Conservation (phyloP, 192 early-diverging fungal genomes). For the Haplosporangium gracile region DNA sequence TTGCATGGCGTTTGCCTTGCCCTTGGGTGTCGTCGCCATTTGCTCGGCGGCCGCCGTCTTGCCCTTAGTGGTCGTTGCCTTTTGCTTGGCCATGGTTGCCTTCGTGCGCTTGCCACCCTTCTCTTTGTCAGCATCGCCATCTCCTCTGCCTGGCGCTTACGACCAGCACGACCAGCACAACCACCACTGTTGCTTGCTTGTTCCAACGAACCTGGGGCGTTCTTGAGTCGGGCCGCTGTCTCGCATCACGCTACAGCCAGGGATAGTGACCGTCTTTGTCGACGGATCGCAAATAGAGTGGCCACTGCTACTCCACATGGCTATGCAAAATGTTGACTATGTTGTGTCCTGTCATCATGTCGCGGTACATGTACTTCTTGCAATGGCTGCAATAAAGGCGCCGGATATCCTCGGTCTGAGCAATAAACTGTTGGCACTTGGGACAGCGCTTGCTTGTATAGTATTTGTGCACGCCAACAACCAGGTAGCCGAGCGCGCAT, state of each 20-base stretch:
- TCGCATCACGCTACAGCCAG: conserved; percentile 11
- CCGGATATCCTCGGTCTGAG: conserved; percentile 2
- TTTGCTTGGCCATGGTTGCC: conserved; percentile 17
- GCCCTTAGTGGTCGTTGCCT: not conserved
- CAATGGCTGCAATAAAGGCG: conserved; percentile 13
- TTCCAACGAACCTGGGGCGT: conserved; percentile 1
- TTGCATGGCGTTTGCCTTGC: conserved; percentile 6
- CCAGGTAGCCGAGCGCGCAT: not conserved
- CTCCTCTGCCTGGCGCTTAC: conserved; percentile 15
- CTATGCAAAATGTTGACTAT: not conserved
- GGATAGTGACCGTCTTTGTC: conserved; percentile 16
- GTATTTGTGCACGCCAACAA: not conserved
- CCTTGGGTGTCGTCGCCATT: not conserved
- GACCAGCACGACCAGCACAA: conserved; percentile 5
- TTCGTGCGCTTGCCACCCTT: conserved; percentile 13
- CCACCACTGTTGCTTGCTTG: conserved; percentile 14
- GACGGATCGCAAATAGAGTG: conserved; percentile 7
- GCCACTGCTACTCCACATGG: conserved; percentile 19
- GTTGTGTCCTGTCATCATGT: conserved; percentile 9
- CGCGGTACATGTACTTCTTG: conserved; percentile 3
- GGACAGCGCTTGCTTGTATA: conserved; percentile 2
- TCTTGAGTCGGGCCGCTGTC: not conserved
- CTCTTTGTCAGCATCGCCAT: conserved; percentile 4
- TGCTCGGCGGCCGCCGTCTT: not conserved
- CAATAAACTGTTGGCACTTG: conserved; percentile 13